Percentiles rank a stretch among this genome's conserved stretches.
Conservation (phyloP, 2,329 filamentous ascomycete species). For the Madurella fahalii region DNA sequence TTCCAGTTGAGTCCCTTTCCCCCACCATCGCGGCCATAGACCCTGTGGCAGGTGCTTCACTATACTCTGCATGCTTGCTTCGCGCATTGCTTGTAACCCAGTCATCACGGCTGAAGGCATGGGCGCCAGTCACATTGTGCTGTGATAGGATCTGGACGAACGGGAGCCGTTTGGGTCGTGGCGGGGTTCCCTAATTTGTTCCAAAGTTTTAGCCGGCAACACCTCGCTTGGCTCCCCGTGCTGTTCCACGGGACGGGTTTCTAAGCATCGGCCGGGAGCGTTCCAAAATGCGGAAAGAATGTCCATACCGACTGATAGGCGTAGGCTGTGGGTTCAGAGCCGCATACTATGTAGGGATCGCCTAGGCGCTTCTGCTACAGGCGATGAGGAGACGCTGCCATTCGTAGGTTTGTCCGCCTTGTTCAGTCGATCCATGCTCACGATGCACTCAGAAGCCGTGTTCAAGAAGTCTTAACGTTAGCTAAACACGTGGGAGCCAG, state of each 20-base stretch:
- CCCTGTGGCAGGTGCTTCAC: too few relatives aligned
- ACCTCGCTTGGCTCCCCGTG: neutral
- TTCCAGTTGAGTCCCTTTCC: too few relatives aligned
- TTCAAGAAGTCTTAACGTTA: too few relatives aligned
- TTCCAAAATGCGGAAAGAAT: neutral
- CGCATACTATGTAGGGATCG: neutral
- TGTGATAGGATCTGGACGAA: neutral
- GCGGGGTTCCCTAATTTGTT: slow-evolving; percentile 1
- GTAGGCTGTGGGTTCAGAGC: neutral
- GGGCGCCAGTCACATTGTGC: neutral
- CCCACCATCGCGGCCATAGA: too few relatives aligned
- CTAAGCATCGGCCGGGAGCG: neutral
- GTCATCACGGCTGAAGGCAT: neutral
- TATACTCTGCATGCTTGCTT: neutral
- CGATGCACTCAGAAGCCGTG: too few relatives aligned
- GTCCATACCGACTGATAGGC: neutral
- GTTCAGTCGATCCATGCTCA: too few relatives aligned
- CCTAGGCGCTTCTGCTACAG: too few relatives aligned
- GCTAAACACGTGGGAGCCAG: too few relatives aligned
- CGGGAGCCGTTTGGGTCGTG: neutral
- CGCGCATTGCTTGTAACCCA: neutral
- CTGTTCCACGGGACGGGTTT: neutral
- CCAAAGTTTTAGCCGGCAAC: neutral
- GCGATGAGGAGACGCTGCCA: too few relatives aligned
- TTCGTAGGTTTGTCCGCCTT: too few relatives aligned